phyloP scores from a whole-genome alignment of 1,139 yeast genomes.

The Scheffersomyces titani region DNA sequence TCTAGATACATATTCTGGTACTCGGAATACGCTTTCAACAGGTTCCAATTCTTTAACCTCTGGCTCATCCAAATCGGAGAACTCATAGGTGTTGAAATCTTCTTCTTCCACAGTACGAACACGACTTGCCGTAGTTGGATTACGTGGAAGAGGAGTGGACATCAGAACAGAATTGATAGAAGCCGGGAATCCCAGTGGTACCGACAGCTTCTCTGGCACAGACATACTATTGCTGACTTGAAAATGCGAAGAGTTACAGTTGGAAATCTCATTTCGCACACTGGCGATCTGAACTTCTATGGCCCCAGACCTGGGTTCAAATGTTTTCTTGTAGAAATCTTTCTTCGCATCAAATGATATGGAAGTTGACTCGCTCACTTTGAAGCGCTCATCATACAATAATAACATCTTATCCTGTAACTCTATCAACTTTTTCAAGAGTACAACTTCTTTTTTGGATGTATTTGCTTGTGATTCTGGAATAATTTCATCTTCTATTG shows the following conservation, averaged over 20 bases:
- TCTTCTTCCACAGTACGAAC: not conserved
- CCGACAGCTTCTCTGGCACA: not conserved
- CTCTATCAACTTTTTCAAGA: constrained; percentile 7
- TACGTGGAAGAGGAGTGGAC: constrained; percentile 1
- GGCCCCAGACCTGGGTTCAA: constrained; percentile 12
- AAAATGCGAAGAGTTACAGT: not conserved
- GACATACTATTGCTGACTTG: not conserved
- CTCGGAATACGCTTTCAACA: constrained; percentile 4
- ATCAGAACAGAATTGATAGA: not conserved
- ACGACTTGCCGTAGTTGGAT: not conserved
- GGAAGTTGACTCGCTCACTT: constrained; percentile 18
- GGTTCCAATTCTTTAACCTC: not conserved
- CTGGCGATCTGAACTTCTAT: constrained; percentile 5
- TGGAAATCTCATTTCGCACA: not conserved
- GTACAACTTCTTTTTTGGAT: not conserved
- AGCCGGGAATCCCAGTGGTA: not conserved
- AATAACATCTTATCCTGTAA: constrained; percentile 12
- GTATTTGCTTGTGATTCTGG: not conserved
- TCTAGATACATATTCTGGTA: constrained; percentile 3
- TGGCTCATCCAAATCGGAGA: constrained; percentile 7
- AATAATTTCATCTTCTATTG: not conserved
- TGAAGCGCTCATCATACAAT: constrained; percentile 12
- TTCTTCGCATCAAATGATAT: constrained; percentile 21
- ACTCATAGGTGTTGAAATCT: constrained; percentile 8
- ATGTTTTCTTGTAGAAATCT: constrained; percentile 13